Percentiles rank a stretch among this genome's conserved stretches.
Evolutionary conservation across 805 yeast genomes (phyloP).

Genomic region (Helenozyma rhizophorensis): DNA sequence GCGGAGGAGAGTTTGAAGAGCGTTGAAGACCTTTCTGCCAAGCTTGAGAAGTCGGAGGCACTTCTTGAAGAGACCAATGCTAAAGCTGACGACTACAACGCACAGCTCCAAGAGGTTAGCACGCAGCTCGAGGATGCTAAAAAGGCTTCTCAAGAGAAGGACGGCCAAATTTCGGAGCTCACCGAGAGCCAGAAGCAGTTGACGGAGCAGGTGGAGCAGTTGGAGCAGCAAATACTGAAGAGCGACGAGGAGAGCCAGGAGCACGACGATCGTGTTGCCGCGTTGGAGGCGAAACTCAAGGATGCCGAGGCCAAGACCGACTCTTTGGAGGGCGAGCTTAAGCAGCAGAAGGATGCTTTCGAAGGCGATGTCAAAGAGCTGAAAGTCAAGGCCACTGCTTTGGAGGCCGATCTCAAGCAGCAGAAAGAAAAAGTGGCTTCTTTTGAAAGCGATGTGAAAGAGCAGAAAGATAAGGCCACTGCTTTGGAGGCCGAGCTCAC

Average conservation of each 20-base stretch:
- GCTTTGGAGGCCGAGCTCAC: constrained; percentile 2
- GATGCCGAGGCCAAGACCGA: background rate
- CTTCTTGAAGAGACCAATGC: too few species aligned
- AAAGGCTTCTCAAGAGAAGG: too few species aligned
- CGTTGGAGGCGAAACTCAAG: constrained; percentile 4
- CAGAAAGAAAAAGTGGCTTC: constrained; percentile 3
- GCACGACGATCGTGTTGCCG: too few species aligned
- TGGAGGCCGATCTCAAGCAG: constrained; percentile 1
- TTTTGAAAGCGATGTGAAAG: constrained; percentile 3
- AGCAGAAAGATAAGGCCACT: constrained; percentile 1
- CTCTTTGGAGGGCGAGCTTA: constrained; percentile 1
- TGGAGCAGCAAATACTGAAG: too few species aligned
- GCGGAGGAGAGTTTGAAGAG: too few species aligned
- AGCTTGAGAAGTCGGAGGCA: constrained; percentile 1
- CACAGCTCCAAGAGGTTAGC: too few species aligned
- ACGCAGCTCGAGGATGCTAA: too few species aligned
- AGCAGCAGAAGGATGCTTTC: background rate
- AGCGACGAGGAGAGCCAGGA: too few species aligned
- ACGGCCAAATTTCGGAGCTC: too few species aligned
- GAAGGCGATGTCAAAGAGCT: constrained; percentile 2
- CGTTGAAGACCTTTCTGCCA: too few species aligned
- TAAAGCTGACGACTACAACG: too few species aligned
- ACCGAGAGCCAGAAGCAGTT: background rate
- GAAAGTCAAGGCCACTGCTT: constrained; percentile 4
- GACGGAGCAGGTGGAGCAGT: background rate